Conservation (phyloP, 306 rosid species). For the Ceratonia siliqua region DNA sequence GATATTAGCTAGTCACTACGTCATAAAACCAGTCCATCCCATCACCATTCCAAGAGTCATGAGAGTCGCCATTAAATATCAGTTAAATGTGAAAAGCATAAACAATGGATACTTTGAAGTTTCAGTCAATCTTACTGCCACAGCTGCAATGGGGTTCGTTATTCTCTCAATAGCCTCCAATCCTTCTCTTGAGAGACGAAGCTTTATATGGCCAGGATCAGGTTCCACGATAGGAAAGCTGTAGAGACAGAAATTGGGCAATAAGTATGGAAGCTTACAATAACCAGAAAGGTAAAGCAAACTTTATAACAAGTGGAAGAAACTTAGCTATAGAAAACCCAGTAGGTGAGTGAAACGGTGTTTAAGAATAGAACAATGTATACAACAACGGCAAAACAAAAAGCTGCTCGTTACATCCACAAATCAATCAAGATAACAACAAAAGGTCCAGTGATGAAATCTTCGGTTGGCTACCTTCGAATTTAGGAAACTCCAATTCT, state of each 20-base stretch:
- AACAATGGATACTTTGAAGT: neutral
- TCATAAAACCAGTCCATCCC: slow-evolving; percentile 14
- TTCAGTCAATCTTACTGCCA: slow-evolving; percentile 55
- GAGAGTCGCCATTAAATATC: neutral
- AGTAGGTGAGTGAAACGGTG: neutral
- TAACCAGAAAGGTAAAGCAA: neutral
- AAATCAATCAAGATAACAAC: neutral
- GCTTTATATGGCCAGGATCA: slow-evolving; percentile 78
- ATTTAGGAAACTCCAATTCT: neutral
- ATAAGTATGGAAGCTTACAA: slow-evolving; percentile 17
- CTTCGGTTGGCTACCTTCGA: neutral
- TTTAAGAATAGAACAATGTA: neutral
- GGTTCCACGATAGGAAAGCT: slow-evolving; percentile 84
- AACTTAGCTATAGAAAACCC: too few relatives aligned
- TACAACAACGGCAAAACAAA: neutral
- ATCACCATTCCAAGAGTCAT: slow-evolving; percentile 3
- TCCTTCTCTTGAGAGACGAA: slow-evolving; percentile 72
- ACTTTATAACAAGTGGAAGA: slow-evolving; percentile 25
- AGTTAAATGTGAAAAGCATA: neutral
- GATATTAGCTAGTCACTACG: neutral
- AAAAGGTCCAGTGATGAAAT: slow-evolving; percentile 13
- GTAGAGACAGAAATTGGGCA: slow-evolving; percentile 20
- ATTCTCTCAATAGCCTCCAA: slow-evolving; percentile 68
- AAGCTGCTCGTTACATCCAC: neutral
- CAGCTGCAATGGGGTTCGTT: slow-evolving; percentile 73